A percentile compares a stretch with the other conserved stretches of the same genome.
Conservation (phyloP, 768 basidiomycete species). For the Hortiboletus flavorubellus region DNA sequence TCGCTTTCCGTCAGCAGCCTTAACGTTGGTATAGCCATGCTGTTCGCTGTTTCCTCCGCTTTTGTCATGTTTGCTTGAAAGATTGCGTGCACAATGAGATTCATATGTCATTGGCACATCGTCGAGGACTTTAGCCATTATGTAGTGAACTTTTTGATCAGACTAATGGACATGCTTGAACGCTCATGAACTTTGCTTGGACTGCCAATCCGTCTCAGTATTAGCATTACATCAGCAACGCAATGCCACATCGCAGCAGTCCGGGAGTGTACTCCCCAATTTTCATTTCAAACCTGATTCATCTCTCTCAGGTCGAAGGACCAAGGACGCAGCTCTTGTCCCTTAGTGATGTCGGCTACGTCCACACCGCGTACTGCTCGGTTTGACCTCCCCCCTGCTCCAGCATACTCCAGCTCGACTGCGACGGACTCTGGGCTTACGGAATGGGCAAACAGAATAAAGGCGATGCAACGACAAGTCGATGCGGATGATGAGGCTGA, state of each 20-base stretch:
- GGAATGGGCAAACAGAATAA: slow-evolving; percentile 81
- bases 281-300: background rate
- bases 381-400: slow-evolving; percentile 39
- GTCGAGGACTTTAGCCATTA: background rate
- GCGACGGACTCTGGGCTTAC: slow-evolving; percentile 61
- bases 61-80: slow-evolving; percentile 30
- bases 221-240: slow-evolving; percentile 21
- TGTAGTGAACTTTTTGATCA: background rate
- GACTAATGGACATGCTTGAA: background rate
- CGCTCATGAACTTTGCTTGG: background rate
- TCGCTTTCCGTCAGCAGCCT: slow-evolving; percentile 22
- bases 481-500: slow-evolving; percentile 81
- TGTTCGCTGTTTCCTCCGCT: slow-evolving; percentile 34
- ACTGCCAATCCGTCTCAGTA: background rate
- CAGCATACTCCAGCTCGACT: slow-evolving; percentile 14
- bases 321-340: background rate
- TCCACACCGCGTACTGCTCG: slow-evolving; percentile 29
- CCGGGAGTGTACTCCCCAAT: background rate
- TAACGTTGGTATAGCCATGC: slow-evolving; percentile 24
- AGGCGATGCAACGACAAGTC: slow-evolving; percentile 74
- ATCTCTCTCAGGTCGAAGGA: background rate
- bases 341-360: slow-evolving; percentile 26
- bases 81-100: background rate
- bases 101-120: background rate
- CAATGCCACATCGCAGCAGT: background rate